phyloP scores from a whole-genome alignment of 805 yeast species.

The Nakazawaea laoshanensis region DNA sequence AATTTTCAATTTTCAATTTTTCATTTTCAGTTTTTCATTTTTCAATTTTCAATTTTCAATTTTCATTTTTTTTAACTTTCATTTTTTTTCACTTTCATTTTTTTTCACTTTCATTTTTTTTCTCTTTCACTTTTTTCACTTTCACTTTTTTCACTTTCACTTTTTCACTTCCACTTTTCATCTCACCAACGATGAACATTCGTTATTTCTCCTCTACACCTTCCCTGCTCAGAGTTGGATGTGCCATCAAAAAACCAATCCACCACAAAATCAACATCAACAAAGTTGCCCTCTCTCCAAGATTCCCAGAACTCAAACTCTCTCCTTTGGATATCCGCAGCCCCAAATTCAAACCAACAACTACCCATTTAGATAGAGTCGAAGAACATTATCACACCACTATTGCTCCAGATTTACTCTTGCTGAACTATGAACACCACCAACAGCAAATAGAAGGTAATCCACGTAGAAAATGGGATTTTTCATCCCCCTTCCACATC shows the following conservation, averaged over 20 bases:
- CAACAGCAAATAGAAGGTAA: conserved; percentile 48
- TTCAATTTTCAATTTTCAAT: no score
- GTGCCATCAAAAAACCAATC: conserved; percentile 79
- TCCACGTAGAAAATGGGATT: conserved; percentile 79
- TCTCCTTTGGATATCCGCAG: conserved; percentile 73
- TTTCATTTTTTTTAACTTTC: no score
- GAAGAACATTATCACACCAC: conserved; percentile 70
- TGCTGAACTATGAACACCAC: conserved; percentile 69
- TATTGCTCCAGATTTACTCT: conserved; percentile 65
- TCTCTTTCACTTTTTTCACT: no score
- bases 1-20: no score
- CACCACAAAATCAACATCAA: conserved; percentile 79
- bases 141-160: no score
- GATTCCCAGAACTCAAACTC: conserved; percentile 57
- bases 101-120: no score
- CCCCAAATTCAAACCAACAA: conserved; percentile 66
- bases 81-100: no score
- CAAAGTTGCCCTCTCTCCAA: conserved; percentile 68
- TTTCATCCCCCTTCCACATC: conserved; percentile 78
- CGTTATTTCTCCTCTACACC: conserved; percentile 24
- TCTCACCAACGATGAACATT: neutral
- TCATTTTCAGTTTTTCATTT: no score
- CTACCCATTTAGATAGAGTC: conserved; percentile 74
- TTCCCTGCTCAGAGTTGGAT: conserved; percentile 39
- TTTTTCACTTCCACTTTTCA: no score